Base-by-base conservation (phyloP, 805 yeast species). In the Saccharomycopsis sp. region DNA sequence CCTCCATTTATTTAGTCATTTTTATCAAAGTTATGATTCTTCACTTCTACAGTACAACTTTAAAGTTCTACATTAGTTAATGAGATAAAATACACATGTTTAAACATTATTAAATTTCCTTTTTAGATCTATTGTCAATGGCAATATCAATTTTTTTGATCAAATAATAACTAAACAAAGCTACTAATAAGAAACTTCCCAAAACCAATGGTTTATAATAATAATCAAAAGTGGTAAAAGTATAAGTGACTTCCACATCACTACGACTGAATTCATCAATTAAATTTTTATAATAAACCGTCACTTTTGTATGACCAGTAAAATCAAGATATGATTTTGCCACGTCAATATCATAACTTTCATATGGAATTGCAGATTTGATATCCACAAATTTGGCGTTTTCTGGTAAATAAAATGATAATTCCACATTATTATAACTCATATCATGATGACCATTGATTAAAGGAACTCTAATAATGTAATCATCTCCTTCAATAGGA, bases 351-450 rank as follows among this genome's bases (percentile, higher is more conserved):
- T 52, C 51, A 15, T 53, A 52, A 4, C 46, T 42, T 9, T 50
- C 47, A 45, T 62, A 61, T 3, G 58, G 56, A 33, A 79, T 56
- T 15, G 92, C 82, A 14, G 81, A 67, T 15, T 72, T 62, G 31
- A 81, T 67, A 44, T 67, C 74, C 34, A 71, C 48, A 38, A 70
- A 62, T 49, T 67, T 65, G 4, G 97, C 80, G 36, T 88, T 89
- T 61, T 92, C 96, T 10, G 98, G 98, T 49, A 92, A 70, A 52
- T 75, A 78, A 48, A 89, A 62, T 29, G 72, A 69, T 36, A 84
- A 57, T 30, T 64, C 62, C 5, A 78, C 78, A 29, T 69, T 58
- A 43, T 73, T 81, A 58, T 86, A 88, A 34, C 74, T 61, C n/a
- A 76, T 67, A 51, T 82, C 87, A 17, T 57, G 58, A 27, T 89